A percentile compares a stretch with the other conserved stretches of the same genome.
phyloP scores from a whole-genome alignment of 2,329 filamentous ascomycete species.

The Fusarium goolgardi region DNA sequence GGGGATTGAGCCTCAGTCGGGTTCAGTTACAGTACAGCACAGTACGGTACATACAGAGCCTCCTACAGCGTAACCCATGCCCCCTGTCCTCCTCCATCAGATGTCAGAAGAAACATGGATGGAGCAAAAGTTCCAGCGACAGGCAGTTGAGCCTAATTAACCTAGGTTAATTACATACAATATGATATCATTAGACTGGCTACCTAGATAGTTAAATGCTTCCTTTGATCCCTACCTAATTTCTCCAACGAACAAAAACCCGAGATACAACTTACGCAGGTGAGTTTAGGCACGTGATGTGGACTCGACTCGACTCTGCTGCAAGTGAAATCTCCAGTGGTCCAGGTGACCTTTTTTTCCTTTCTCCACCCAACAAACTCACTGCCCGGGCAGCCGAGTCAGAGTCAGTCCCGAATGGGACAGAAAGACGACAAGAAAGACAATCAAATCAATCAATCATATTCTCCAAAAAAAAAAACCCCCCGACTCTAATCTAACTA shows the following conservation, averaged over 20 bases:
- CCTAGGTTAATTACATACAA: background rate
- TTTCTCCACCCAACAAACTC: conserved; percentile 43
- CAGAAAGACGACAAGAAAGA: conserved; percentile 13
- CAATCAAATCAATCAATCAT: background rate
- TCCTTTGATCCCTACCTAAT: background rate
- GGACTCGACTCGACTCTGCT: background rate
- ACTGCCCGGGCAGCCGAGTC: conserved; percentile 43
- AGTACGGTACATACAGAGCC: background rate
- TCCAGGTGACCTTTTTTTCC: conserved; percentile 45
- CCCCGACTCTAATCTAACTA: background rate
- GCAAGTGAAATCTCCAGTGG: conserved; percentile 41
- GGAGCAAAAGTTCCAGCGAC: conserved; percentile 31
- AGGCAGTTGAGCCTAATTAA: background rate
- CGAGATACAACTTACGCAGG: too few relatives aligned
- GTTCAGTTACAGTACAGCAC: background rate
- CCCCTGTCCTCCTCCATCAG: conserved; percentile 17
- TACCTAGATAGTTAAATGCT: background rate
- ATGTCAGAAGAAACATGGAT: background rate
- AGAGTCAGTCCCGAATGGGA: conserved; percentile 38
- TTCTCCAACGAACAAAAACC: too few relatives aligned
- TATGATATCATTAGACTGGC: conserved; percentile 18
- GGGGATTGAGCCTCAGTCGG: conserved; percentile 24
- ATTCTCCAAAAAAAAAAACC: conserved; percentile 1
- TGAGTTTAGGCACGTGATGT: conserved; percentile 38
- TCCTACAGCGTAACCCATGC: background rate